These are phyloP conservation scores for Beauveria sp. DNA, from an alignment of 2,329 filamentous ascomycete species.

Conservation along the genomic window DNA sequence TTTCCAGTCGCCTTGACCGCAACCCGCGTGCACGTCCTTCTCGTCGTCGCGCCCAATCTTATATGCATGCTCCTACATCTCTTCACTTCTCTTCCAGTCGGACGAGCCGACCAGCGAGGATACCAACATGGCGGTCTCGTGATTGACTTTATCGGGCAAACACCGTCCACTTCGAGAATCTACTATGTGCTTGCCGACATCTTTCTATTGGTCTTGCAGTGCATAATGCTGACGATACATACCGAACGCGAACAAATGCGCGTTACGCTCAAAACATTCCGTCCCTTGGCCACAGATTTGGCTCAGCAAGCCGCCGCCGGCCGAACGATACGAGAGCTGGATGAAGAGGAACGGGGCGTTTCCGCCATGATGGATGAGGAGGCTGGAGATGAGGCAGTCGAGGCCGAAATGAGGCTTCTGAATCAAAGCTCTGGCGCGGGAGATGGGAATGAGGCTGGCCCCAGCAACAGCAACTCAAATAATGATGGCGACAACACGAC, in stretches of 20 bases:
- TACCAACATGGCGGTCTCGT: slow-evolving; percentile 62
- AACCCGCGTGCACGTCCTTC: slow-evolving; percentile 47
- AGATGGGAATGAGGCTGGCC: slow-evolving; percentile 17
- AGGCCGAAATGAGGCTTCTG: slow-evolving; percentile 39
- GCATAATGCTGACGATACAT: slow-evolving; percentile 56
- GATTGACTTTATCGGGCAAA: slow-evolving; percentile 61
- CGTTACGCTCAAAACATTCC: slow-evolving; percentile 36
- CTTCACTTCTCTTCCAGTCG: slow-evolving; percentile 44
- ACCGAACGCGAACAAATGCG: slow-evolving; percentile 51
- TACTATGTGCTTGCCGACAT: slow-evolving; percentile 50
- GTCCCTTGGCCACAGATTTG: slow-evolving; percentile 24
- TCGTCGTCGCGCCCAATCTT: slow-evolving; percentile 50
- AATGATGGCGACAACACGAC: slow-evolving; percentile 27
- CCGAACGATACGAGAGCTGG: slow-evolving; percentile 40
- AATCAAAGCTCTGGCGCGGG: slow-evolving; percentile 16
- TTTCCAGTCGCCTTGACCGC: slow-evolving; percentile 49
- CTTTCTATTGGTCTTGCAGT: slow-evolving; percentile 49
- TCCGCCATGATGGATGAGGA: slow-evolving; percentile 31
- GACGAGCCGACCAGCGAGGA: slow-evolving; percentile 53
- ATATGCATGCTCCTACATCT: slow-evolving; percentile 55
- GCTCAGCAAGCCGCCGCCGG: slow-evolving; percentile 19
- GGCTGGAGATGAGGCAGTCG: slow-evolving; percentile 29
- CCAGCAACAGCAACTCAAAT: slow-evolving; percentile 19
- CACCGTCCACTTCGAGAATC: slow-evolving; percentile 49
- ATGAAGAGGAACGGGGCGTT: slow-evolving; percentile 50